These are phyloP conservation scores for Syzygium syzygioides DNA, from an alignment of 441 rosid genomes.

Conservation along the genomic window DNA sequence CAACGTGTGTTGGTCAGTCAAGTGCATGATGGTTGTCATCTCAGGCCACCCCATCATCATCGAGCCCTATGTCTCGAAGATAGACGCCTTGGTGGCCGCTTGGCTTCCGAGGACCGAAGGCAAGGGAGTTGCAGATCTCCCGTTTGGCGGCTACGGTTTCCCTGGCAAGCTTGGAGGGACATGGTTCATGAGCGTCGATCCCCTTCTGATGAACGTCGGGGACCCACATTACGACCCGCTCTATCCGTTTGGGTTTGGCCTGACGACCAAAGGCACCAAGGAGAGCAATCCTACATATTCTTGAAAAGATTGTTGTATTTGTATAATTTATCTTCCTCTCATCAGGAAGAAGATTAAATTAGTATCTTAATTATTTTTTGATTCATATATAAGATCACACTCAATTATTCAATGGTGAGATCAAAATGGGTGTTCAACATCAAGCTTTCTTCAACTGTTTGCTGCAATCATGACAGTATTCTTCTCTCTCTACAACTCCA, in stretches of 20 bases:
- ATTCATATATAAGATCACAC: slow-evolving; percentile 16
- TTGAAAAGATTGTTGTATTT: neutral
- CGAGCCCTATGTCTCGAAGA: slow-evolving; percentile 20
- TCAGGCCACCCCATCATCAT: slow-evolving; percentile 28
- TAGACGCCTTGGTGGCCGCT: slow-evolving; percentile 34
- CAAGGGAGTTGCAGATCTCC: slow-evolving; percentile 30
- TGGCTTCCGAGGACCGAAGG: slow-evolving; percentile 42
- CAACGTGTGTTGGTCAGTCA: slow-evolving; percentile 20
- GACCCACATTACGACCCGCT: slow-evolving; percentile 31
- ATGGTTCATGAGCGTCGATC: slow-evolving; percentile 31
- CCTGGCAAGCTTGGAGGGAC: slow-evolving; percentile 24
- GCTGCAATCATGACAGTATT: neutral
- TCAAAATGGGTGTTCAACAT: neutral
- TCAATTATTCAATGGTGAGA: neutral
- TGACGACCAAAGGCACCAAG: slow-evolving; percentile 14
- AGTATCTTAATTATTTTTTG: neutral
- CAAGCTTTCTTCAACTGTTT: neutral
- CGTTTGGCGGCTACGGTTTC: slow-evolving; percentile 34
- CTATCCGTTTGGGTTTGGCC: slow-evolving; percentile 31
- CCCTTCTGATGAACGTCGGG: slow-evolving; percentile 35
- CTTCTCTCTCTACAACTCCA: neutral
- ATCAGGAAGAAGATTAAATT: neutral
- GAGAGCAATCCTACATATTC: neutral
- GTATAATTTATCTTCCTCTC: neutral
- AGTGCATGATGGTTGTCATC: slow-evolving; percentile 29